phyloP scores from a whole-genome alignment of 148 eudicot genomes.

The Selenicereus undatus region DNA sequence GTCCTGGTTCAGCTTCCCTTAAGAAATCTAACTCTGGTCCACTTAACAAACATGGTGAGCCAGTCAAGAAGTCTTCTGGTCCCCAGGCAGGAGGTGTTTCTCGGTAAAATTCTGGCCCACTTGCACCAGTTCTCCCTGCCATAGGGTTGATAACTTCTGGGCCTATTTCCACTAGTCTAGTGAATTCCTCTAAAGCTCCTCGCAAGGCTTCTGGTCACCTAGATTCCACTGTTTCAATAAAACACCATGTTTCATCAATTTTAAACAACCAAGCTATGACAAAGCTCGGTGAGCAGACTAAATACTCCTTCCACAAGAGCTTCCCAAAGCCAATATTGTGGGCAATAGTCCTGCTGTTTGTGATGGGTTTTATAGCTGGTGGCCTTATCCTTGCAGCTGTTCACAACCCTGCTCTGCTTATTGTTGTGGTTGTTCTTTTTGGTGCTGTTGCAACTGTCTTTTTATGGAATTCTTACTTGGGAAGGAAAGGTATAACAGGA shows the following conservation, averaged over 20 bases:
- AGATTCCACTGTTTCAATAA: conserved; percentile 55
- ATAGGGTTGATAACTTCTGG: conserved; percentile 93
- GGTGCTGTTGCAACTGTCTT: conserved; percentile 69
- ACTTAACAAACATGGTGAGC: conserved; percentile 81
- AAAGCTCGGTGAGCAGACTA: conserved; percentile 63
- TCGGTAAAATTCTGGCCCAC: conserved; percentile 83
- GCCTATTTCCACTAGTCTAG: conserved; percentile 81
- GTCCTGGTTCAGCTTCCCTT: conserved; percentile 51
- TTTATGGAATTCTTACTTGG: conserved; percentile 73
- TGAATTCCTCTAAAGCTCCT: conserved; percentile 78
- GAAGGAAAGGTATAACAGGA: conserved; percentile 61
- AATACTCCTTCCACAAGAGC: conserved; percentile 68
- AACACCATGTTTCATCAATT: conserved; percentile 52
- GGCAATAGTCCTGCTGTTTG: conserved; percentile 74
- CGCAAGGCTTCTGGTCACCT: conserved; percentile 78
- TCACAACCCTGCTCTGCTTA: conserved; percentile 77
- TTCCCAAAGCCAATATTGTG: conserved; percentile 76
- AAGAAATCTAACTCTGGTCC: conserved; percentile 92
- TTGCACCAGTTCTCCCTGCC: conserved; percentile 74
- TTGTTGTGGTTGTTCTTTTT: conserved; percentile 72
- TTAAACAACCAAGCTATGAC: conserved; percentile 78
- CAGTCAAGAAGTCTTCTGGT: conserved; percentile 75
- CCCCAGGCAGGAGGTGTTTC: conserved; percentile 59
- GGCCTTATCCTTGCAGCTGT: conserved; percentile 88
- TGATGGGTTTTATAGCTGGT: conserved; percentile 97